Evolutionary conservation across 768 basidiomycete genomes (phyloP).

Genomic region (Hypholoma sublateritium): DNA sequence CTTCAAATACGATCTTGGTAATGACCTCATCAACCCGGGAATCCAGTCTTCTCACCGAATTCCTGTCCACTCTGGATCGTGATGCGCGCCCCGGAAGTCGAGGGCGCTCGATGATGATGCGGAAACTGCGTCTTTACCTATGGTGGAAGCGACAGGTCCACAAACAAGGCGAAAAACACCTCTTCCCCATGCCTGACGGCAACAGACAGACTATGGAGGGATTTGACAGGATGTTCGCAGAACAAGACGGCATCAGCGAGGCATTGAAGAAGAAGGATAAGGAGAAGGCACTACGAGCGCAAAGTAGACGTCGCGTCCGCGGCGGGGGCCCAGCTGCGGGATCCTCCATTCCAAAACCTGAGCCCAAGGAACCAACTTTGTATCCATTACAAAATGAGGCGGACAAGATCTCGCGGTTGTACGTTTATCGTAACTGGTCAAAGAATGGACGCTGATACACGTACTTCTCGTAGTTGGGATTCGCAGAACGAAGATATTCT

Average conservation of each 20-base stretch:
- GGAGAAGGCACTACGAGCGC: conserved; percentile 55
- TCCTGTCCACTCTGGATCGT: conserved; percentile 65
- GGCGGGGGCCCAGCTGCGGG: conserved; percentile 59
- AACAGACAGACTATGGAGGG: conserved; percentile 19
- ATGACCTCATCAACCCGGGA: conserved; percentile 85
- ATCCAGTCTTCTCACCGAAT: conserved; percentile 74
- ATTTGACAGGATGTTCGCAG: conserved; percentile 24
- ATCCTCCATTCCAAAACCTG: conserved; percentile 14
- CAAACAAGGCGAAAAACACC: conserved; percentile 33
- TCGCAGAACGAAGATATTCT: conserved; percentile 26
- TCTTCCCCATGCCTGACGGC: conserved; percentile 24
- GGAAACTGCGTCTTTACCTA: conserved; percentile 69
- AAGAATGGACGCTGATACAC: not conserved
- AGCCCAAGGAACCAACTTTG: conserved; percentile 24
- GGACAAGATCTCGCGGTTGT: conserved; percentile 61
- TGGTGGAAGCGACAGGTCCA: conserved; percentile 73
- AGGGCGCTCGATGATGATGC: conserved; percentile 79
- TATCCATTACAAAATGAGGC: conserved; percentile 45
- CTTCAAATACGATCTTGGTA: conserved; percentile 74
- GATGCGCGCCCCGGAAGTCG: conserved; percentile 57
- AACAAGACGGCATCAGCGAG: conserved; percentile 53
- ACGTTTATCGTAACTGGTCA: conserved; percentile 22
- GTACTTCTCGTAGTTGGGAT: conserved; percentile 28
- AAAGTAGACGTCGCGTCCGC: conserved; percentile 70
- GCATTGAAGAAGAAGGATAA: conserved; percentile 79